phyloP scores from a whole-genome alignment of 306 rosid species.

The Datisca glomerata region DNA sequence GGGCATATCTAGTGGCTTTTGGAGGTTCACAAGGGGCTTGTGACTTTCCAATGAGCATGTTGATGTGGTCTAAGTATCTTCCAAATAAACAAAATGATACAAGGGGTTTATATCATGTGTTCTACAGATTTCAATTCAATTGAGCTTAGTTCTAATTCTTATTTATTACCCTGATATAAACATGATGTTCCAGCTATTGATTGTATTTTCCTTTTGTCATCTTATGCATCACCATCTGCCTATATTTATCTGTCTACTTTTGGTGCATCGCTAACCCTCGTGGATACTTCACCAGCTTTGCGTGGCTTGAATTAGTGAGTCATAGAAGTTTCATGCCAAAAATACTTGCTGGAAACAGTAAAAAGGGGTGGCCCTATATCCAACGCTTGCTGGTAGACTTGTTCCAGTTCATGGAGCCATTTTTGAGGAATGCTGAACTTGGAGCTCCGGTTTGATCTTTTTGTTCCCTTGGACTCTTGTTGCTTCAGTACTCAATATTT shows the following conservation, averaged over 20 bases:
- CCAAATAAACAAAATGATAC: too few species aligned
- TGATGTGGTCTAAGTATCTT: too few species aligned
- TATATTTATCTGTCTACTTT: background rate
- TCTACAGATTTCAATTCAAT: too few species aligned
- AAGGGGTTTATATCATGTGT: too few species aligned
- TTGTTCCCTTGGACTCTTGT: conserved; percentile 3
- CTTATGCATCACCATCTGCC: background rate
- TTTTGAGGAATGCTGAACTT: conserved; percentile 90
- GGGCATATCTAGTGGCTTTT: too few species aligned
- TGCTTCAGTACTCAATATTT: conserved; percentile 1
- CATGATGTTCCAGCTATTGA: too few species aligned
- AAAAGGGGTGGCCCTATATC: conserved; percentile 85
- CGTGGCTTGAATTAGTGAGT: conserved; percentile 97
- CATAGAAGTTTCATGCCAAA: conserved; percentile 94
- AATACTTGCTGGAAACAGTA: conserved; percentile 83
- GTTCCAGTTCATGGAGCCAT: conserved; percentile 96
- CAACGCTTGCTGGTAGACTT: conserved; percentile 85
- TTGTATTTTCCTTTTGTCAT: too few species aligned
- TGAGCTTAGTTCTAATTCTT: too few species aligned
- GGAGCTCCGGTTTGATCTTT: conserved; percentile 55
- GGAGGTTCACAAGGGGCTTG: too few species aligned
- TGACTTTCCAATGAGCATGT: too few species aligned
- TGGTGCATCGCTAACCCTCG: background rate
- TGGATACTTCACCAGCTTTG: conserved; percentile 59
- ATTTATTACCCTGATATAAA: too few species aligned